phyloP scores from a whole-genome alignment of 352 stramenopile species.

The Phytophthora megakarya region DNA sequence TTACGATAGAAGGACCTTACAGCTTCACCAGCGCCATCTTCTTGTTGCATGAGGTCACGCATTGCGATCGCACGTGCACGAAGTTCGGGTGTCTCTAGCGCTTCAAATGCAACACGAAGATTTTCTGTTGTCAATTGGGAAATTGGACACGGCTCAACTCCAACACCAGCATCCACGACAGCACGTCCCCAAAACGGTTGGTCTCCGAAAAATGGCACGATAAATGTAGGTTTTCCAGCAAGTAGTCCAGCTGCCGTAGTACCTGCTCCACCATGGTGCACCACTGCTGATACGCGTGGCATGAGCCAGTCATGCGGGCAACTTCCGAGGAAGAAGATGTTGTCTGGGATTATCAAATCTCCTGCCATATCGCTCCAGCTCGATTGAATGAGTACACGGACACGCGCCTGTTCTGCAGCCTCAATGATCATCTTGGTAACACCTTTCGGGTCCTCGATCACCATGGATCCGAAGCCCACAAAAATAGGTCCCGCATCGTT shows the following conservation, averaged over 20 bases:
- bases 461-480: slow-evolving; percentile 94
- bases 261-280: slow-evolving; percentile 84
- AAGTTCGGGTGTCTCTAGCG: slow-evolving; percentile 60
- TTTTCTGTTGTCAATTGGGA: slow-evolving; percentile 81
- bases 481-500: slow-evolving; percentile 84
- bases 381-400: slow-evolving; percentile 90
- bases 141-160: slow-evolving; percentile 87
- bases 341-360: slow-evolving; percentile 49
- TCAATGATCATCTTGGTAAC: slow-evolving; percentile 89
- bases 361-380: slow-evolving; percentile 86
- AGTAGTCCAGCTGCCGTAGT: slow-evolving; percentile 92
- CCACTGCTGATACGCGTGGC: slow-evolving; percentile 83
- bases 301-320: slow-evolving; percentile 94
- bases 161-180: slow-evolving; percentile 80
- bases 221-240: slow-evolving; percentile 92
- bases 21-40: slow-evolving; percentile 89
- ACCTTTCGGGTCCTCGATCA: slow-evolving; percentile 79
- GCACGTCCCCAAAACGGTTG: slow-evolving; percentile 94
- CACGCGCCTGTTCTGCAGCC: slow-evolving; percentile 55
- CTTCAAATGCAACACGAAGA: slow-evolving; percentile 76
- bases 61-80: slow-evolving; percentile 54
- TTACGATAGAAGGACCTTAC: slow-evolving; percentile 86
- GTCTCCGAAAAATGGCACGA: slow-evolving; percentile 96
- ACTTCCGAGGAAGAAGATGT: slow-evolving; percentile 69
- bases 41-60: slow-evolving; percentile 63